A percentile compares a stretch with the other conserved stretches of the same genome.
Conservation (phyloP, 805 yeast species). For the Ogataea ganodermae region DNA sequence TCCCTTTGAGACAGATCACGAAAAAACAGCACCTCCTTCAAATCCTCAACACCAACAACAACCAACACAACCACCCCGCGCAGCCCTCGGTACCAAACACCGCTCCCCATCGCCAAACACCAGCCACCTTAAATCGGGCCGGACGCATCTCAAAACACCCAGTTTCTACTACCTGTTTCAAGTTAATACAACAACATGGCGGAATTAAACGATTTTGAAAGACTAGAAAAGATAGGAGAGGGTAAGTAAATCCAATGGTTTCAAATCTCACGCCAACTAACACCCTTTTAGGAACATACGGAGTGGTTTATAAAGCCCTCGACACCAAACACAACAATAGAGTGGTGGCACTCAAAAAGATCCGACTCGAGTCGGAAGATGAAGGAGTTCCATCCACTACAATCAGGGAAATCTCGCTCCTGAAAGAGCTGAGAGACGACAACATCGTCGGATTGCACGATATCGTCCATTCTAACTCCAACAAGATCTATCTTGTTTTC, state of each 20-base stretch:
- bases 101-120: too few species aligned
- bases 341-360: slow-evolving; percentile 94
- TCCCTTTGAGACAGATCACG: slow-evolving; percentile 22
- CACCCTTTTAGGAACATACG: slow-evolving; percentile 86
- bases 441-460: slow-evolving; percentile 90
- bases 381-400: slow-evolving; percentile 99
- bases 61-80: too few species aligned
- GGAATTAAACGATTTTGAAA: slow-evolving; percentile 87
- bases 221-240: slow-evolving; percentile 95
- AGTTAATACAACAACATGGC: slow-evolving; percentile 50
- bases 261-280: too few species aligned
- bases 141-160: not conserved
- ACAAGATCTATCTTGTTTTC: slow-evolving; percentile 88
- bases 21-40: slow-evolving; percentile 5
- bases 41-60: too few species aligned
- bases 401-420: slow-evolving; percentile 89
- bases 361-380: slow-evolving; percentile 92
- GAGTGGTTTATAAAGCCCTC: slow-evolving; percentile 95
- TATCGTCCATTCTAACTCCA: slow-evolving; percentile 92
- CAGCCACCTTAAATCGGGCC: too few species aligned
- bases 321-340: slow-evolving; percentile 87
- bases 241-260: slow-evolving; percentile 46
- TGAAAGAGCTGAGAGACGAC: slow-evolving; percentile 92
- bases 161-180: too few species aligned
- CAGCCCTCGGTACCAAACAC: too few species aligned